phyloP scores from a whole-genome alignment of 495 filamentous ascomycete genomes.

The Hypoxylon lenormandii region DNA sequence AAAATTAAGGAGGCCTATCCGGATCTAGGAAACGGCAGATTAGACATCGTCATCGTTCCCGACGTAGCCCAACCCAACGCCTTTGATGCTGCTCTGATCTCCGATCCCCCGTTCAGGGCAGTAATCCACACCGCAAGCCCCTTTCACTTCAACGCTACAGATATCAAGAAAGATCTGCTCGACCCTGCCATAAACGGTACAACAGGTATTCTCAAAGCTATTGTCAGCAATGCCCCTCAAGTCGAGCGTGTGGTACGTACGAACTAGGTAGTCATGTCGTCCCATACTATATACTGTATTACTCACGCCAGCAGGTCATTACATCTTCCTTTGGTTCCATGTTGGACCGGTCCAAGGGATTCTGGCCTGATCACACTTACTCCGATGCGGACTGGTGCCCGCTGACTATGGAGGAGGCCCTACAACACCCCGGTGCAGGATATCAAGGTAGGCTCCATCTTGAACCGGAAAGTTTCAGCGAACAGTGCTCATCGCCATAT shows the following conservation, averaged over 20 bases:
- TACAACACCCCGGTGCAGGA: background rate
- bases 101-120: constrained; percentile 50
- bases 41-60: background rate
- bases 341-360: constrained; percentile 40
- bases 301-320: constrained; percentile 40
- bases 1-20: background rate
- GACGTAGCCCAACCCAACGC: background rate
- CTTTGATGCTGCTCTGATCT: constrained; percentile 4
- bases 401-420: constrained; percentile 51
- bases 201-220: constrained; percentile 52
- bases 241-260: constrained; percentile 50
- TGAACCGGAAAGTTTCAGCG: background rate
- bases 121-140: constrained; percentile 61
- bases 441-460: constrained; percentile 9
- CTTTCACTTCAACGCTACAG: constrained; percentile 51
- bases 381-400: constrained; percentile 55
- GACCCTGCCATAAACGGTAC: constrained; percentile 59
- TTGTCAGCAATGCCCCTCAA: constrained; percentile 46
- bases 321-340: constrained; percentile 59
- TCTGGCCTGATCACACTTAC: constrained; percentile 49
- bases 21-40: constrained; percentile 27
- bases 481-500: background rate
- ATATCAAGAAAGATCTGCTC: constrained; percentile 55
- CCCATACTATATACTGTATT: background rate
- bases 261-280: background rate